Conservation (phyloP, 768 basidiomycete species). For the Suillus clintonianus region DNA sequence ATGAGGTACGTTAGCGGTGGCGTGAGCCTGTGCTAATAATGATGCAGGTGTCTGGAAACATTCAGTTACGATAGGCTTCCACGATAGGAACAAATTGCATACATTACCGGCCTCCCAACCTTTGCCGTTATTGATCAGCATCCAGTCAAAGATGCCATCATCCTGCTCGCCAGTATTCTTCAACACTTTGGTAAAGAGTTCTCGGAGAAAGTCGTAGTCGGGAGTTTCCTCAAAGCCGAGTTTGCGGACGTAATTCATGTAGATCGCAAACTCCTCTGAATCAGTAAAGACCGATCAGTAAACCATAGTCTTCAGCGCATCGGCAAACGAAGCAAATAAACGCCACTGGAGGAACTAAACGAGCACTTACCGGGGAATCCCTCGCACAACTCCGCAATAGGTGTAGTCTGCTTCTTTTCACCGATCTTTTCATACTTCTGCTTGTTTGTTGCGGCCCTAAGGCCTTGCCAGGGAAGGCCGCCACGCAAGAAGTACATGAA, state of each 20-base stretch:
- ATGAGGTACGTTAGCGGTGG: conserved; percentile 56
- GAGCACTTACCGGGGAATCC: conserved; percentile 80
- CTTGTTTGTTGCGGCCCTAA: conserved; percentile 98
- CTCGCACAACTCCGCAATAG: conserved; percentile 91
- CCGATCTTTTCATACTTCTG: conserved; percentile 99
- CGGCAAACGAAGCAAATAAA: not conserved
- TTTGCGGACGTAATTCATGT: conserved; percentile 99
- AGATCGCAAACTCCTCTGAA: conserved; percentile 95
- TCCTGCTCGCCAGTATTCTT: conserved; percentile 87
- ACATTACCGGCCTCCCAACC: conserved; percentile 93
- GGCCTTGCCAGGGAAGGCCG: conserved; percentile 96
- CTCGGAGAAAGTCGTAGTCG: conserved; percentile 97
- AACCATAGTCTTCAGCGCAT: conserved; percentile 1
- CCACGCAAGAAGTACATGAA: conserved; percentile 99
- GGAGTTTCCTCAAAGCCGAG: conserved; percentile 97
- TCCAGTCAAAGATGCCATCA: conserved; percentile 96
- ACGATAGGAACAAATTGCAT: conserved; percentile 33
- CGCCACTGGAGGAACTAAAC: not conserved
- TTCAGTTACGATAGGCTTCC: conserved; percentile 4
- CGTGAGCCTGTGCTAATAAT: conserved; percentile 51
- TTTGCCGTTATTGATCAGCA: conserved; percentile 90
- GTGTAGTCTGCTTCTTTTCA: conserved; percentile 96
- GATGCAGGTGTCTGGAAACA: conserved; percentile 43
- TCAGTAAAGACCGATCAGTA: conserved; percentile 6
- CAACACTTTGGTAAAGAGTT: conserved; percentile 89